A percentile compares a stretch with the other conserved stretches of the same genome.
Conservation (phyloP, 129 eudicot genomes). For the Arctium minus region DNA sequence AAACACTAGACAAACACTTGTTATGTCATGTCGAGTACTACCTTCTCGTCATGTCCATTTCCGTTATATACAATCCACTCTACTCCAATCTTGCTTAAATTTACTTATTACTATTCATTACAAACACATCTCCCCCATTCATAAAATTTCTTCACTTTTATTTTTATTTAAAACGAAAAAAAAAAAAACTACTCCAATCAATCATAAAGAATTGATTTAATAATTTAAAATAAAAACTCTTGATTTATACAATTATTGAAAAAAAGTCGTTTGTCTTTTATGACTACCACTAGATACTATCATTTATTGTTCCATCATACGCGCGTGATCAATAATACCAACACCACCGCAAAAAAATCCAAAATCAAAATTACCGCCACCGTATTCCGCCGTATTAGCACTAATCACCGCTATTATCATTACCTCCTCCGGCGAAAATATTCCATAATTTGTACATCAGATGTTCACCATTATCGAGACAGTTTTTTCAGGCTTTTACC, state of each 20-base stretch:
- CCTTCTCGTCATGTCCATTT: too few species aligned
- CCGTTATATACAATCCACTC: too few species aligned
- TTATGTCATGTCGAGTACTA: too few species aligned
- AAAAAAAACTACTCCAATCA: neutral
- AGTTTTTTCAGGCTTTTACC: neutral
- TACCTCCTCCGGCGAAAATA: neutral
- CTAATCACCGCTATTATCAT: conserved; percentile 1
- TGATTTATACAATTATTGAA: neutral
- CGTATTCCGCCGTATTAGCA: conserved; percentile 15
- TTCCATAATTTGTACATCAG: neutral
- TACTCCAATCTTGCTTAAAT: too few species aligned
- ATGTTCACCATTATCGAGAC: conserved; percentile 23
- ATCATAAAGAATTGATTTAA: neutral
- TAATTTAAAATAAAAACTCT: neutral
- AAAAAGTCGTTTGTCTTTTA: neutral
- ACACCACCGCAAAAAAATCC: neutral
- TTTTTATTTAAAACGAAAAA: too few species aligned
- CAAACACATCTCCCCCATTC: too few species aligned
- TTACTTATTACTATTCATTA: too few species aligned
- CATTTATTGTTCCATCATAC: neutral
- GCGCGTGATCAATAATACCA: neutral
- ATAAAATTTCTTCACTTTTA: too few species aligned
- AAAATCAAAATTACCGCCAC: neutral
- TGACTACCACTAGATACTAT: neutral
- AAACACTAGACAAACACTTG: too few species aligned